Evolutionary conservation across 768 basidiomycete genomes (phyloP).

Genomic region (Trametopsis cervina): DNA sequence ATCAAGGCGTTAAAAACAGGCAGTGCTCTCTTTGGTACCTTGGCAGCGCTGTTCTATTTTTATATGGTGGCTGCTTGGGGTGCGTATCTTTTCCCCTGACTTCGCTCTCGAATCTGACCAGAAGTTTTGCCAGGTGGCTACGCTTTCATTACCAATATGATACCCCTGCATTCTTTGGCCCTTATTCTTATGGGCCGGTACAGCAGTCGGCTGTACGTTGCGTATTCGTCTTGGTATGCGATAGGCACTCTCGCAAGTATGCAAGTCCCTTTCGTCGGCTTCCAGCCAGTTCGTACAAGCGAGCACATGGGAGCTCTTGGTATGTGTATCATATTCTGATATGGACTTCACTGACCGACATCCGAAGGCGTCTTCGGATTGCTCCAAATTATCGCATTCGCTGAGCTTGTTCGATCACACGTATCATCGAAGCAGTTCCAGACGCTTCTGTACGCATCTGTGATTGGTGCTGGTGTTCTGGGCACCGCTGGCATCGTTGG

Average conservation of each 20-base stretch:
- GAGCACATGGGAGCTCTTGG: conserved; percentile 99
- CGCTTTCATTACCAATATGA: conserved; percentile 99
- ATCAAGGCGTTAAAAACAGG: conserved; percentile 94
- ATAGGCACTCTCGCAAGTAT: conserved; percentile 96
- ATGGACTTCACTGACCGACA: background rate
- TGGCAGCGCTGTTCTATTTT: conserved; percentile 95
- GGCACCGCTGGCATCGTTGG: conserved; percentile 68
- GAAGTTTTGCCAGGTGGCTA: conserved; percentile 63
- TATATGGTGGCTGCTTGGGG: conserved; percentile 99
- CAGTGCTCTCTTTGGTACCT: conserved; percentile 84
- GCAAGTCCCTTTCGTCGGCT: conserved; percentile 99
- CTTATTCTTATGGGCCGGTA: conserved; percentile 95
- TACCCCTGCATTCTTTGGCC: conserved; percentile 91
- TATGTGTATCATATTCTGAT: conserved; percentile 25
- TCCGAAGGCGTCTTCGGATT: conserved; percentile 85
- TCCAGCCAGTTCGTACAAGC: conserved; percentile 94
- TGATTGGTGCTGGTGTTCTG: conserved; percentile 62
- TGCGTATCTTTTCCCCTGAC: conserved; percentile 27
- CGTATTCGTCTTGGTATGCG: conserved; percentile 96
- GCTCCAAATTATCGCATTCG: conserved; percentile 92
- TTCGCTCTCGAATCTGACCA: background rate
- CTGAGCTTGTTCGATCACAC: conserved; percentile 81
- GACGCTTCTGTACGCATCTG: conserved; percentile 60
- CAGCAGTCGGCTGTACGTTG: conserved; percentile 86
- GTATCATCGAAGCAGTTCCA: conserved; percentile 92